phyloP scores from a whole-genome alignment of 2,329 filamentous ascomycete genomes.

The Aspergillus transmontanensis region DNA sequence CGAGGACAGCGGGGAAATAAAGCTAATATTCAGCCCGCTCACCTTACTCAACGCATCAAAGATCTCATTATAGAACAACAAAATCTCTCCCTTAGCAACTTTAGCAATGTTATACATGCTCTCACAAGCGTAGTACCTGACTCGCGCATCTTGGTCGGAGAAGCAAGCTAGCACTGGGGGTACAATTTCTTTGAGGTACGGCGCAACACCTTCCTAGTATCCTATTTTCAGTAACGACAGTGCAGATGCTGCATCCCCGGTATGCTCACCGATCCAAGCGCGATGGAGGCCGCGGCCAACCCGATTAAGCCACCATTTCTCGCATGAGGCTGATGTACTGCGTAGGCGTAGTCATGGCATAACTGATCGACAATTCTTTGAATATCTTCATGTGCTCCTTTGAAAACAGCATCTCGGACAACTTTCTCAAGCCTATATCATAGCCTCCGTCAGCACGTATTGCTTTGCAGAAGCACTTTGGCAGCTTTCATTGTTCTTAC shows the following conservation, averaged over 20 bases:
- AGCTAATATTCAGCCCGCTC: conserved; percentile 27
- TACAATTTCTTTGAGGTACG: conserved; percentile 90
- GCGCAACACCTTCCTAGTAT: conserved; percentile 74
- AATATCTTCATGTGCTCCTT: conserved; percentile 77
- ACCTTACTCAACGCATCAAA: conserved; percentile 98
- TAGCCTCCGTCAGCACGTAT: conserved; percentile 10
- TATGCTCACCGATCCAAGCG: conserved; percentile 79
- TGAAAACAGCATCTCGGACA: conserved; percentile 79
- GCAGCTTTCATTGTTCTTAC: conserved; percentile 56
- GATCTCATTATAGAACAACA: conserved; percentile 97
- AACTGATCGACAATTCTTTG: conserved; percentile 90
- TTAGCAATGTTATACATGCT: conserved; percentile 99
- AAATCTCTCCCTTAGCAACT: conserved; percentile 94
- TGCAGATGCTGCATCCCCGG: neutral
- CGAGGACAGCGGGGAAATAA: neutral
- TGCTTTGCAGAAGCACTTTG: neutral
- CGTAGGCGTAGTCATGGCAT: conserved; percentile 96
- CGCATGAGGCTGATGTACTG: conserved; percentile 93
- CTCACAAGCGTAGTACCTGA: conserved; percentile 97
- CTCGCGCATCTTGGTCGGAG: conserved; percentile 94
- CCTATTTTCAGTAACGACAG: conserved; percentile 11
- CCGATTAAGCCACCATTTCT: conserved; percentile 96
- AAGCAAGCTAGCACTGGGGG: conserved; percentile 97
- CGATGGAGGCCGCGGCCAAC: conserved; percentile 91
- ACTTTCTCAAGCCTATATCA: conserved; percentile 76